Evolutionary conservation across 177 flowering plant species (phyloP), one percentile per base, ranked within the genome.

Genomic region (Vitis hybrid): DNA sequence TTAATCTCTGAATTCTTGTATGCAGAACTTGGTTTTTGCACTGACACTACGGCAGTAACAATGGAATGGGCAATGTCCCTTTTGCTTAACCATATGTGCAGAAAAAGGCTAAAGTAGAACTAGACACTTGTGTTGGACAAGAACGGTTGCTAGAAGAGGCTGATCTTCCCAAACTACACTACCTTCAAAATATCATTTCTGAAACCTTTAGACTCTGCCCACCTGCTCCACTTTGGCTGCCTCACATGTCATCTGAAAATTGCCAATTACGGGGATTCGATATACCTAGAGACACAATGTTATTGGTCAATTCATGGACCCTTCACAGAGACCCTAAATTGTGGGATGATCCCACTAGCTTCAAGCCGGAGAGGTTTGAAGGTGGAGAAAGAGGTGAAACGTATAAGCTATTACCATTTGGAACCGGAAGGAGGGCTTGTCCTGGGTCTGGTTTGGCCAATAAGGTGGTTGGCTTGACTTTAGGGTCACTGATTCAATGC

Each of bases 161-260:
- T 45, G 51, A 63, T 48, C 65, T 63, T 11, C 65, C 52, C 14
- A 63, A 63, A 5, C 12, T 63, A 4, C 53, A 45, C 11, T 63
- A 39, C 52, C 51, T 63, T 14, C 65, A 63, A 63, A 39, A 51
- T 51, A 39, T 63, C 20, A 63, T 63, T 18, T 8, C 8, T 6
- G 52, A 63, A 22, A 39, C 51, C 10, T 19, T 63, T 8, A 20
- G 53, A 45, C 18, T 62, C 15, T 61, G 14, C 49, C 48, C 48
- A 29, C 29, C 64, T 26, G 50, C 48, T 2, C 64, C 48, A 15
- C 64, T 61, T 45, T n/a, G 29, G 9, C 19, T 62, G 16, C 65
- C 65, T 7, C 20, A 39, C 2, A 2, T 7, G 11, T 13, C 65
- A 39, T 62, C 65, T 5, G 65, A 45, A 5, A 20, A 62, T 7